Base-by-base conservation (phyloP, 1,139 yeast genomes). In the Suhomyces taliae region DNA sequence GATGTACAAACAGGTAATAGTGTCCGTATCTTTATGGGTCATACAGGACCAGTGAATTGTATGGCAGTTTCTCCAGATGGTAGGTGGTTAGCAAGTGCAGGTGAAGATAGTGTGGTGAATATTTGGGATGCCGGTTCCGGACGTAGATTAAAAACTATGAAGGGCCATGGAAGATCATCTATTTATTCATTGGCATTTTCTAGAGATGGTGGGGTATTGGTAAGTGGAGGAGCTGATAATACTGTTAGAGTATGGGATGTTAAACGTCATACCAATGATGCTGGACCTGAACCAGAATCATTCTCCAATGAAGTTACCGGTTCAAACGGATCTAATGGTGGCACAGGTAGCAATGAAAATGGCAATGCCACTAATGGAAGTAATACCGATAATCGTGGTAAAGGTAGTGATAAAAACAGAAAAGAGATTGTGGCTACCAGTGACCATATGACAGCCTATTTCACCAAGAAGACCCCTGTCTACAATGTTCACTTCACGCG, bases 91-190 rank as follows among this genome's bases (percentile, higher is more conserved):
- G 97, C 98, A 3, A 83, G 93, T 51, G 98, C 96, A 9, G 96
- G 97, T 41, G 98, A 91, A 63, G 99, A 91, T 64, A 85, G 90
- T 45, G 79, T 87, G 19, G 87, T 95, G 39, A 87, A 87, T 61
- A 78, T 95, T 39, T 95, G 98, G 97, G 99, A 95, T 69, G 83
- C 89, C 45, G 97, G 97, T 2, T 81, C 93, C 3, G 99, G 98
- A 12, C 78, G 95, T 54, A 74, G 91, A 46, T 73, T 93, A 53
- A 91, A 91, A 67, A 76, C 87, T 9, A 81, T 82, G 85, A 80
- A 89, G 53, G 99, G 99, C 0, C 99, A 95, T 62, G 98, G 97
- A 34, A 76, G 89, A 56, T 81, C 88, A 32, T 83, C 96, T 5
- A 85, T 95, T 41, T 87, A 91, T 65, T 89, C 97, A 9, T 73